Conservation (phyloP, 78 protist genomes). For the slime mould (Dictyostelium discoideum) region DNA sequence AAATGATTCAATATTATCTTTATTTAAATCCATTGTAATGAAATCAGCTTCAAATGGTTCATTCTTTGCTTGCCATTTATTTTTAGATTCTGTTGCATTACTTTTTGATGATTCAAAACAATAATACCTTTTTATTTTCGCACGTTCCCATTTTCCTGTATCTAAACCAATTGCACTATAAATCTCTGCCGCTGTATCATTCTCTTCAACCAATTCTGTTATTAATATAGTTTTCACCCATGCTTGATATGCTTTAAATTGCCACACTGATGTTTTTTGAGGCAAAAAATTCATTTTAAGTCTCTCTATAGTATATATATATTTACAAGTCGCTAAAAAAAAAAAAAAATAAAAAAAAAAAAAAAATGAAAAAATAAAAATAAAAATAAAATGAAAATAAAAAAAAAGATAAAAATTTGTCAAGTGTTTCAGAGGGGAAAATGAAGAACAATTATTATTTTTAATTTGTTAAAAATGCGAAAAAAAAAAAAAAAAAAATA, state of each 20-base stretch:
- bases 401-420: not conserved
- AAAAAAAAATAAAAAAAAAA: not conserved
- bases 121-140: constrained; percentile 57
- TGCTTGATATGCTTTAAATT: constrained; percentile 63
- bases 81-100: constrained; percentile 22
- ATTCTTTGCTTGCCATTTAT: constrained; percentile 13
- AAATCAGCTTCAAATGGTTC: constrained; percentile 55
- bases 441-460: too few relatives aligned
- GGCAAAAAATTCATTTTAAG: not conserved
- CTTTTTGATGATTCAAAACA: constrained; percentile 23
- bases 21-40: constrained; percentile 11
- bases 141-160: constrained; percentile 77
- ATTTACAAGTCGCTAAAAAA: not conserved
- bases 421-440: too few relatives aligned
- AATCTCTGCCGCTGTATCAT: constrained; percentile 45
- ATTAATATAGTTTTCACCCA: constrained; percentile 80
- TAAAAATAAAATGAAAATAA: not conserved
- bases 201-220: constrained; percentile 70
- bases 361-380: not conserved
- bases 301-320: not conserved
- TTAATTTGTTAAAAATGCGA: not conserved
- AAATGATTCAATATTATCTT: not conserved
- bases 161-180: constrained; percentile 70
- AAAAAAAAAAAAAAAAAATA: not conserved
- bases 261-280: constrained; percentile 67